These are phyloP conservation scores for Chaetomiaceae sp. DNA, from an alignment of 2,329 filamentous ascomycete species.

Conservation along the genomic window DNA sequence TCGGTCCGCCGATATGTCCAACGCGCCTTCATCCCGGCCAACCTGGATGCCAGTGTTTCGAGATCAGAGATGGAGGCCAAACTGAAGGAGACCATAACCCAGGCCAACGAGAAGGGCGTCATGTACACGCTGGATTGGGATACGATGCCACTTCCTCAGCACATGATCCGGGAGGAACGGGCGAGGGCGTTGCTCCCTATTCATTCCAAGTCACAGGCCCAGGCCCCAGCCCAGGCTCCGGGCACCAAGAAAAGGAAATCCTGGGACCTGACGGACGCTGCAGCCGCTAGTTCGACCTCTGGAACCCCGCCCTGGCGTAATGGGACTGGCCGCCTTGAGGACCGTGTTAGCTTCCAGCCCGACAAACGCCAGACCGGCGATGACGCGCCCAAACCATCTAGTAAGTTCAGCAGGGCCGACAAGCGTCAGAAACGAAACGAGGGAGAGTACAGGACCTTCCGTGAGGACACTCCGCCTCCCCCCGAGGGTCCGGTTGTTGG, in stretches of 20 bases:
- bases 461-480: slow-evolving; percentile 53
- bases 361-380: slow-evolving; percentile 41
- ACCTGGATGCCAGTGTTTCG: slow-evolving; percentile 58
- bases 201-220: slow-evolving; percentile 8
- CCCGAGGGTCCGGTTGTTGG: slow-evolving; percentile 73
- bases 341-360: slow-evolving; percentile 64
- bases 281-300: background rate
- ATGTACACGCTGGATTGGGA: slow-evolving; percentile 79
- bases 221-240: slow-evolving; percentile 10
- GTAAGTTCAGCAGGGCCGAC: slow-evolving; percentile 89
- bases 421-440: slow-evolving; percentile 87
- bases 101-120: slow-evolving; percentile 67
- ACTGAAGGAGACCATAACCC: slow-evolving; percentile 78
- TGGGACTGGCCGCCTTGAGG: slow-evolving; percentile 52
- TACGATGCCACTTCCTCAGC: slow-evolving; percentile 75
- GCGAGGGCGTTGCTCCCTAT: slow-evolving; percentile 25
- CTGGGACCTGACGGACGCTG: slow-evolving; percentile 49
- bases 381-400: slow-evolving; percentile 48
- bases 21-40: slow-evolving; percentile 74
- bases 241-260: slow-evolving; percentile 75
- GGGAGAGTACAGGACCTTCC: slow-evolving; percentile 53
- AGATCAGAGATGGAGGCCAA: slow-evolving; percentile 74
- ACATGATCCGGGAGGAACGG: slow-evolving; percentile 71
- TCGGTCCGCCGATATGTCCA: slow-evolving; percentile 86
- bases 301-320: slow-evolving; percentile 16